Evolutionary conservation across 2,329 filamentous ascomycete genomes (phyloP), one percentile per base, ranked within the genome.

Genomic region (Camillea tinctor): DNA sequence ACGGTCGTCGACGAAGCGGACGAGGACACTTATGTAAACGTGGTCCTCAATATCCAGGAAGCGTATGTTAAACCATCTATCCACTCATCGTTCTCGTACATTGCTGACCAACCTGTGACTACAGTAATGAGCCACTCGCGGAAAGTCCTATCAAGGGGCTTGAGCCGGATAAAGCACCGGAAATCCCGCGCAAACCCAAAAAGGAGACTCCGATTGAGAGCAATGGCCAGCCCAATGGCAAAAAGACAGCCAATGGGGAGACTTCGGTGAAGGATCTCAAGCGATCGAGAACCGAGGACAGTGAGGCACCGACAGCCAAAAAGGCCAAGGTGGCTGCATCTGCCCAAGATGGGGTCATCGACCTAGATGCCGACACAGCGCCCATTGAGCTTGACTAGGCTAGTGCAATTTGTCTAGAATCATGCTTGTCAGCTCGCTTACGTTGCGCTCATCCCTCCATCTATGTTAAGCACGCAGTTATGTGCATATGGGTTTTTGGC

Each of bases 1-100:
- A 96, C 91, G 0, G 79, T 98, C 56, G 88, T 90, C n/a, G 95
- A 96, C 59, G 90, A 92, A 52, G 90, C 93, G 56, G 89, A 92
- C 50, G 82, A 89, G 0, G 81, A 86, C 53, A 83, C 90, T 0
- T 88, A 90, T 61, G 89, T 97, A 58, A 94, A 97, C 64, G 82
- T 98, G 1, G 83, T 94, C 55, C 79, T 97, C 15, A 84, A 86
- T 64, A 81, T 92, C 56, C 82, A 87, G 67, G 82, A 87, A 73
- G 79, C 82, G 84, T 88, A 80, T 57, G 83, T 76, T 54, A 15
- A 56, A 52, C 26, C 23, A 30, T 15, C 13, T 49, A 36, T 23
- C n/a, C n/a, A n/a, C n/a, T n/a, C 36, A 17, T 57, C 63, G 64
- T 19, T 58, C 69, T 20, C 65, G 67, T 24, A 58, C 67, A 64